Percentiles rank a stretch among this genome's conserved stretches.
Evolutionary conservation across 177 flowering plant genomes (phyloP).

Genomic region (Vitis hybrid): DNA sequence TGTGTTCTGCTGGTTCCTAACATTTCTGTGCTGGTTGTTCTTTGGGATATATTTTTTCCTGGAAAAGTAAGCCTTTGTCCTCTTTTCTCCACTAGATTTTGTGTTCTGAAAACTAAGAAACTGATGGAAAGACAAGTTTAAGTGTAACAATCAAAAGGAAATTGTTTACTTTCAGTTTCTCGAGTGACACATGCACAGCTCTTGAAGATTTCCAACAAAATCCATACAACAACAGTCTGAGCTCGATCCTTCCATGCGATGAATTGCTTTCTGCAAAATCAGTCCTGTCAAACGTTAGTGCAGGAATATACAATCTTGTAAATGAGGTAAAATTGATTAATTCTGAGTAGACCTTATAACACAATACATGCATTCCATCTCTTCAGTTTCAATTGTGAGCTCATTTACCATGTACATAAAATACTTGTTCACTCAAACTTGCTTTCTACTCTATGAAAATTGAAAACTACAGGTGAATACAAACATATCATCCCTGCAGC

Average conservation of each 20-base stretch:
- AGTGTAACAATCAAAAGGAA: too few relatives aligned
- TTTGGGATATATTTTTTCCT: constrained; percentile 75
- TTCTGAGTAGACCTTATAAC: too few relatives aligned
- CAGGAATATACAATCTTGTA: constrained; percentile 56
- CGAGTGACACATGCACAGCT: constrained; percentile 73
- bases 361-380: neutral
- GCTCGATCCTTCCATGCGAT: constrained; percentile 78
- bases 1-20: constrained; percentile 61
- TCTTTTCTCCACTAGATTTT: neutral
- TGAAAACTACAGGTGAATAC: constrained; percentile 53
- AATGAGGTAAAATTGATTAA: constrained; percentile 43
- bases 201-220: constrained; percentile 62
- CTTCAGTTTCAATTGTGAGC: neutral
- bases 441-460: too few relatives aligned
- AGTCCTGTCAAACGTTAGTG: constrained; percentile 50
- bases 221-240: constrained; percentile 78
- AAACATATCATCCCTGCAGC: constrained; percentile 36
- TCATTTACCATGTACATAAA: neutral
- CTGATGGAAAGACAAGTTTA: too few relatives aligned
- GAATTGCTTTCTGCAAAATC: constrained; percentile 60
- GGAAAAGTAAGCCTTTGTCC: constrained; percentile 43
- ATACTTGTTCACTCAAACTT: too few relatives aligned
- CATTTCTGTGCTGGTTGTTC: constrained; percentile 63
- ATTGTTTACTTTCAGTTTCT: constrained; percentile 12
- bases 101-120: too few relatives aligned